These are phyloP conservation scores for Candida koratica DNA, from an alignment of 805 yeast genomes.

Conservation along the genomic window DNA sequence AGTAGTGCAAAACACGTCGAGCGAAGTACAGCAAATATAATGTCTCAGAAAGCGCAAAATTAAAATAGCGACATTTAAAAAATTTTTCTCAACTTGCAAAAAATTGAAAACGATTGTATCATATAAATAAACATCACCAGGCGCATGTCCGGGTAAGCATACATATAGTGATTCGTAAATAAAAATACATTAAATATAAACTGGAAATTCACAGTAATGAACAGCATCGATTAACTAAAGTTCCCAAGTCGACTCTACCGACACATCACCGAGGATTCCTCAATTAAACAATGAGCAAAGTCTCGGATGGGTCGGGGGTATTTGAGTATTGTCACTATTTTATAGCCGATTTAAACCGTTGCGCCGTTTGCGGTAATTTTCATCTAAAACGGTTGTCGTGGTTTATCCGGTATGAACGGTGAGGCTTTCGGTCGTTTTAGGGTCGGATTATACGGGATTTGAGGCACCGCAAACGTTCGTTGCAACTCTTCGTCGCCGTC, in stretches of 20 bases:
- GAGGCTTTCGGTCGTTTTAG: slow-evolving; percentile 4
- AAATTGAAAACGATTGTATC: no score
- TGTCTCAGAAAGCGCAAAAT: no score
- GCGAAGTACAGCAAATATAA: no score
- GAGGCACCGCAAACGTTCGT: background rate
- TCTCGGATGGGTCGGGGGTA: slow-evolving; percentile 1
- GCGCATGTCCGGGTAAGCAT: background rate
- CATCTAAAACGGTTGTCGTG: slow-evolving; percentile 9
- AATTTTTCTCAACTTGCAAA: no score
- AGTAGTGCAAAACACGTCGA: no score
- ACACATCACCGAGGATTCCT: background rate
- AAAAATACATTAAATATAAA: slow-evolving; percentile 5
- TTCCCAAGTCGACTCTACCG: slow-evolving; percentile 1
- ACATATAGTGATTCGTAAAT: background rate
- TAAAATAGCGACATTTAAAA: no score
- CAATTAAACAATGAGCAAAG: slow-evolving; percentile 3
- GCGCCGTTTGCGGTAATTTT: background rate
- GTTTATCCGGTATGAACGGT: slow-evolving; percentile 3
- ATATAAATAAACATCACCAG: slow-evolving; percentile 3
- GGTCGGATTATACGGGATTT: slow-evolving; percentile 1
- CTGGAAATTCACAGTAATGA: slow-evolving; percentile 2
- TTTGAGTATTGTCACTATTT: slow-evolving; percentile 3
- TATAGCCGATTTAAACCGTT: slow-evolving; percentile 3
- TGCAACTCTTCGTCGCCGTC: slow-evolving; percentile 10
- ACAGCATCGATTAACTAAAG: slow-evolving; percentile 1